Conservation (phyloP, 208 protist species). For the Acanthamoeba healyi region DNA sequence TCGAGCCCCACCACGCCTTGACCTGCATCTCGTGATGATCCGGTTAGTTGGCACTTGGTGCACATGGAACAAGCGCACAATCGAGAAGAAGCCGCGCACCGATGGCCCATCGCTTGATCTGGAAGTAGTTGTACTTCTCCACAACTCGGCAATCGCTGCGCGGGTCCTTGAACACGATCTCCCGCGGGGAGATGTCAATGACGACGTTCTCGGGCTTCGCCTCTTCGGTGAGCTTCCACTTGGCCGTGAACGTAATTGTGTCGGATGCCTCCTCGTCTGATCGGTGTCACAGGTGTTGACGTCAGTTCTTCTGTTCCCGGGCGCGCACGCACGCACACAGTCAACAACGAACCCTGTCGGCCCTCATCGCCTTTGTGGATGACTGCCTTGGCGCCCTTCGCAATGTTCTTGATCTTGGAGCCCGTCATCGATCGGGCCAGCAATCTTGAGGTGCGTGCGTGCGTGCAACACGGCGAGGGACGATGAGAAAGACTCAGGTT, state of each 20-base stretch:
- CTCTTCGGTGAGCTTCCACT: neutral
- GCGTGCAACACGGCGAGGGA: neutral
- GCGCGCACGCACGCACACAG: too few species aligned
- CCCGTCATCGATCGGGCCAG: slow-evolving; percentile 16
- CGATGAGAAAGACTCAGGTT: neutral
- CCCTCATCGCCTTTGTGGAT: neutral
- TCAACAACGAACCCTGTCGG: too few species aligned
- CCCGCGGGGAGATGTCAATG: neutral
- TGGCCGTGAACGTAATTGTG: slow-evolving; percentile 4
- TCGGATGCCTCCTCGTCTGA: too few species aligned
- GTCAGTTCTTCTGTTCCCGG: too few species aligned
- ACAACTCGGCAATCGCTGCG: neutral
- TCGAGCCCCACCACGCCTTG: neutral
- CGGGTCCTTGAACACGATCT: slow-evolving; percentile 18
- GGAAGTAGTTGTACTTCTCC: slow-evolving; percentile 9
- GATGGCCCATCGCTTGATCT: slow-evolving; percentile 39
- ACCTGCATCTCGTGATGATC: neutral
- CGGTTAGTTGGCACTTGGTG: too few species aligned
- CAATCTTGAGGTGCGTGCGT: neutral
- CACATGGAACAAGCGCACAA: neutral
- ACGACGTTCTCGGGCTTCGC: neutral
- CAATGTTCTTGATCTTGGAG: slow-evolving; percentile 45
- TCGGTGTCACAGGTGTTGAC: too few species aligned
- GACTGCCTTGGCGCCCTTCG: slow-evolving; percentile 1
- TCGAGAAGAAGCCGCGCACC: neutral